phyloP scores from a whole-genome alignment of 495 filamentous ascomycete species.

The Penicillium psychrofluorescens region DNA sequence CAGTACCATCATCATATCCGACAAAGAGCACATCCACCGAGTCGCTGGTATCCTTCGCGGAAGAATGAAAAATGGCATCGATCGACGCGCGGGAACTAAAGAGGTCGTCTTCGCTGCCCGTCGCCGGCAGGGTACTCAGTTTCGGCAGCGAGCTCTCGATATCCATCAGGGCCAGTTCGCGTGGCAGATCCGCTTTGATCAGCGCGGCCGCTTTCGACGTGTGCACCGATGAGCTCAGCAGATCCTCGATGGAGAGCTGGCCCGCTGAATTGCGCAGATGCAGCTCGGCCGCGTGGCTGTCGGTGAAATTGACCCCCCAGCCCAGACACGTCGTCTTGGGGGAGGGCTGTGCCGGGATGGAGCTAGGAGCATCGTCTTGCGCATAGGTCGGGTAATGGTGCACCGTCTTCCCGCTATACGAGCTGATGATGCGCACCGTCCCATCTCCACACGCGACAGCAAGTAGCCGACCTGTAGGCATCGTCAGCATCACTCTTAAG shows the following conservation, averaged over 20 bases:
- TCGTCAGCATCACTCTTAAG: neutral
- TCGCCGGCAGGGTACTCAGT: slow-evolving; percentile 63
- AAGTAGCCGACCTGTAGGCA: slow-evolving; percentile 53
- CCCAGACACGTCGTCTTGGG: slow-evolving; percentile 56
- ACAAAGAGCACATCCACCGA: slow-evolving; percentile 76
- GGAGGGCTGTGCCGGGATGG: slow-evolving; percentile 10
- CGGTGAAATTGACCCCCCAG: slow-evolving; percentile 65
- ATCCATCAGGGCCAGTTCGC: slow-evolving; percentile 70
- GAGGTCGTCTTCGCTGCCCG: slow-evolving; percentile 29
- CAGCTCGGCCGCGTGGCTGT: slow-evolving; percentile 40
- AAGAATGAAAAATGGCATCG: slow-evolving; percentile 22
- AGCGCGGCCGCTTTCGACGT: slow-evolving; percentile 31
- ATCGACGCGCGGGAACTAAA: slow-evolving; percentile 21
- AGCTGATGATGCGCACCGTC: slow-evolving; percentile 59
- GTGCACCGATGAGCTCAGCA: slow-evolving; percentile 30
- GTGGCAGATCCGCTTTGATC: slow-evolving; percentile 57
- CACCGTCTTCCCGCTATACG: slow-evolving; percentile 71
- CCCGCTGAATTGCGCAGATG: slow-evolving; percentile 35
- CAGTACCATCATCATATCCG: slow-evolving; percentile 68
- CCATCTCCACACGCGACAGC: slow-evolving; percentile 74
- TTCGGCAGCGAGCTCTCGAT: slow-evolving; percentile 75
- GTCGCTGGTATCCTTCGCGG: slow-evolving; percentile 54
- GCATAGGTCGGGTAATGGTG: slow-evolving; percentile 50
- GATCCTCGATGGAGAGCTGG: slow-evolving; percentile 34
- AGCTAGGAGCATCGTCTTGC: slow-evolving; percentile 23